Evolutionary conservation across 2,329 filamentous ascomycete genomes (phyloP).

Genomic region (Myriosclerotinia scirpicola): DNA sequence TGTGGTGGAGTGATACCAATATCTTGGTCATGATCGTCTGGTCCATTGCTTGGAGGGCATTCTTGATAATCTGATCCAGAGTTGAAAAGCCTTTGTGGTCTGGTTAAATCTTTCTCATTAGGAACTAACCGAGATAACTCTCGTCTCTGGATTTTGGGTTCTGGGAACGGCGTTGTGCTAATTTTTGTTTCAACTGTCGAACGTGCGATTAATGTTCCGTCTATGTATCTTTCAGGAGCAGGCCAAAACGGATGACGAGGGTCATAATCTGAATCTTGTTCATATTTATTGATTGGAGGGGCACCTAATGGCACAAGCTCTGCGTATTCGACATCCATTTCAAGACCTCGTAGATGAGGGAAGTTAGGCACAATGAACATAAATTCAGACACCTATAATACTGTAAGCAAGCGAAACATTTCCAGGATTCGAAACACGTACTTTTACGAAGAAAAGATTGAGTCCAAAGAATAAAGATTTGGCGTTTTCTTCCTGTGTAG

Average conservation of each 20-base stretch:
- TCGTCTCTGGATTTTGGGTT: conserved; percentile 53
- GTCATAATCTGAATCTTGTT: conserved; percentile 55
- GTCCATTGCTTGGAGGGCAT: conserved; percentile 7
- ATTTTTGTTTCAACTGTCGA: conserved; percentile 48
- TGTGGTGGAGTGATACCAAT: conserved; percentile 39
- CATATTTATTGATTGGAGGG: conserved; percentile 51
- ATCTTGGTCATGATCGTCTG: conserved; percentile 27
- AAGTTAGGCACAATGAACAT: conserved; percentile 58
- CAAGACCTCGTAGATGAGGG: conserved; percentile 57
- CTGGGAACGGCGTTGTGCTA: conserved; percentile 52
- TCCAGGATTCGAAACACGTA: conserved; percentile 36
- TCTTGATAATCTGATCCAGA: conserved; percentile 43
- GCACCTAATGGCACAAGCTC: conserved; percentile 43
- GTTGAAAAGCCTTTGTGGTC: conserved; percentile 58
- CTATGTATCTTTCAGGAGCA: conserved; percentile 57
- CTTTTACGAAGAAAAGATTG: conserved; percentile 68
- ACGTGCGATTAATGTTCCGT: conserved; percentile 50
- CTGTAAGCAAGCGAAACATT: conserved; percentile 21
- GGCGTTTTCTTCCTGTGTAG: conserved; percentile 8
- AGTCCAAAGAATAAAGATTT: conserved; percentile 43
- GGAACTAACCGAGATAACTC: conserved; percentile 53
- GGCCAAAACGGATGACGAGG: conserved; percentile 56
- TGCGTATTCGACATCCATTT: conserved; percentile 58
- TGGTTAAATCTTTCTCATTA: conserved; percentile 57
- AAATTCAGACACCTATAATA: conserved; percentile 57